These are phyloP conservation scores for Lentinula aciculospora DNA, from an alignment of 768 basidiomycete genomes.

Conservation along the genomic window DNA sequence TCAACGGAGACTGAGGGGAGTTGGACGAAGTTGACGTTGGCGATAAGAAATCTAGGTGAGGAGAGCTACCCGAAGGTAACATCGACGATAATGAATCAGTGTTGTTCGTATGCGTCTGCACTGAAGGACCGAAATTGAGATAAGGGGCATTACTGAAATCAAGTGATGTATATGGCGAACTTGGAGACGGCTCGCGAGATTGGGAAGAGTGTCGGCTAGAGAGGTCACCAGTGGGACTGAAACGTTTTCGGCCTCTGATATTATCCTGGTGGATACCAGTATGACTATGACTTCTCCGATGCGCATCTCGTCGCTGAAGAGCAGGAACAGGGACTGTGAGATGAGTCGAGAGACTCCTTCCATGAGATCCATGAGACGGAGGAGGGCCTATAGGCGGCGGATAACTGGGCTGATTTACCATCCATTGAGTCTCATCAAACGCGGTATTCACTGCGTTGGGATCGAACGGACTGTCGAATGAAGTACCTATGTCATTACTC, in stretches of 20 bases:
- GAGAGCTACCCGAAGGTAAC: background rate
- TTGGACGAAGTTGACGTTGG: background rate
- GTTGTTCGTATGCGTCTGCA: background rate
- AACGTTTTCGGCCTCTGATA: background rate
- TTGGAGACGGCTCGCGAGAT: slow-evolving; percentile 2
- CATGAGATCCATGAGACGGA: background rate
- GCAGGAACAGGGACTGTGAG: background rate
- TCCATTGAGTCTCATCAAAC: background rate
- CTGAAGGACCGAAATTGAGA: background rate
- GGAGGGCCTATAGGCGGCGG: slow-evolving; percentile 1
- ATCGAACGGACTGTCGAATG: background rate
- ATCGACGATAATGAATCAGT: background rate
- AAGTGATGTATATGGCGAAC: background rate
- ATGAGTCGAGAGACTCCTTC: slow-evolving; percentile 3
- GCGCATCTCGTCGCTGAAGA: slow-evolving; percentile 6
- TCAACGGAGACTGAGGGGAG: background rate
- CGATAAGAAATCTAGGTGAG: background rate
- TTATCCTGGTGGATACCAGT: slow-evolving; percentile 3
- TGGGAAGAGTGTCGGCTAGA: slow-evolving; percentile 1
- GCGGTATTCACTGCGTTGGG: background rate
- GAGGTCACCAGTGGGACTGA: background rate
- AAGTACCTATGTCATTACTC: background rate
- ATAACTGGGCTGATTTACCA: background rate
- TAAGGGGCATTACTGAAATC: background rate
- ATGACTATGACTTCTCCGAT: slow-evolving; percentile 4